Evolutionary conservation across 176 grass and related monocot genomes (phyloP), one percentile per base, ranked within the genome.

Genomic region (Aegilops tauschii): DNA sequence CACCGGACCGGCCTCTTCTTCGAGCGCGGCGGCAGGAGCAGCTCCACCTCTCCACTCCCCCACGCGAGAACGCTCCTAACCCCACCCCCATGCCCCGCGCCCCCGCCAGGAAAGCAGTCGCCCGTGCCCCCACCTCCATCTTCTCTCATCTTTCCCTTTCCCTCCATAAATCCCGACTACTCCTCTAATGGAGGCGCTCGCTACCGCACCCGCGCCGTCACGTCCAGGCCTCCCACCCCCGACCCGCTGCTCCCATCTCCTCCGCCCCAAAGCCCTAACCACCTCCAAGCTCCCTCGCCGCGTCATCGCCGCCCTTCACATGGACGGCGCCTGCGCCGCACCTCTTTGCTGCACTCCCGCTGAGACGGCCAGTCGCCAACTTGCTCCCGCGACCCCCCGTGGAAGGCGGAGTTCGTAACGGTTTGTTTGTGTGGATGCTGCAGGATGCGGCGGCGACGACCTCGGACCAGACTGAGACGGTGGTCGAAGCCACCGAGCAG

Each of bases 161-260:
- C 83, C 62, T 78, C 62, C 73, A 78, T 85, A 86, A 79, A 58
- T 4, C 47, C 27, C 21, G 31, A 78, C 30, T 54, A 77, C 77
- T 65, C 78, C 67, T 76, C 32, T 0, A 34, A 91, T 91, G 89
- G 89, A 91, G 67, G 76, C 85, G 17, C 81, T 91, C 0, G 81
- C 89, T 3, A 23, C 68, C 34, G 85, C 85, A 68, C 75, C 85
- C 61, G 44, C 89, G 14, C 76, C 85, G 49, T 77, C 85, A 61
- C 81, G 89, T 1, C 81, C 85, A 61, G 68, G 85, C 67, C 80
- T 87, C 75, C 75, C 80, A 21, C 59, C 80, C 6, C 75, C 47
- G 4, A 80, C 75, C 69, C 67, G 89, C 44, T 5, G 45, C 74
- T 34, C 74, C 75, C 59, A n/a, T 61, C 75, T 80, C 74, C 85